phyloP scores from a whole-genome alignment of 352 stramenopile species.

The Phytophthora citrophthora region DNA sequence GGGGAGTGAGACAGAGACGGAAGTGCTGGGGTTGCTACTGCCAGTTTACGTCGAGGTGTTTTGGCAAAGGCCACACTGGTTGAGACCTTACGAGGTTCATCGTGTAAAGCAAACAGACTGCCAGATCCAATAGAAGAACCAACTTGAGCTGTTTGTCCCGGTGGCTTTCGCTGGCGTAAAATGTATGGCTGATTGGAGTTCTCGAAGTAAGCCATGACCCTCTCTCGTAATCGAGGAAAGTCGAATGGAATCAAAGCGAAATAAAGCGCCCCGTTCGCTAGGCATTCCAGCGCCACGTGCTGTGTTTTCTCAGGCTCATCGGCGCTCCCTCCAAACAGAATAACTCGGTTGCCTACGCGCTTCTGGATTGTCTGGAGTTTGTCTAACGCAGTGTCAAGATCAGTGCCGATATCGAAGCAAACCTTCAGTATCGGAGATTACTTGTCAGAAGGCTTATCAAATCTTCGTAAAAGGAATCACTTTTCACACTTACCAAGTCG shows the following conservation, averaged over 20 bases:
- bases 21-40: conserved; percentile 28
- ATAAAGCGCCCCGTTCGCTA: conserved; percentile 58
- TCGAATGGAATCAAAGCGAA: conserved; percentile 68
- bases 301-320: conserved; percentile 39
- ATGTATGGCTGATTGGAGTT: conserved; percentile 60
- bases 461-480: background rate
- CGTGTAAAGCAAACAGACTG: conserved; percentile 45
- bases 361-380: conserved; percentile 51
- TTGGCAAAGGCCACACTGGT: conserved; percentile 47
- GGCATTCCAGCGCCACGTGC: conserved; percentile 45
- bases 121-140: conserved; percentile 50
- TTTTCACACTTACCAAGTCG: conserved; percentile 52
- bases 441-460: background rate
- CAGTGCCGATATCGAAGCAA: conserved; percentile 64
- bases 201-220: conserved; percentile 64
- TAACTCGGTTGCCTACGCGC: conserved; percentile 50
- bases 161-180: conserved; percentile 53
- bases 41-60: conserved; percentile 41
- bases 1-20: conserved; percentile 26
- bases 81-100: conserved; percentile 43
- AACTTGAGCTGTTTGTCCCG: conserved; percentile 23
- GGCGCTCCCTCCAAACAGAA: conserved; percentile 62
- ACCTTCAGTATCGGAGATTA: conserved; percentile 40
- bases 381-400: conserved; percentile 49
- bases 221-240: conserved; percentile 61